Evolutionary conservation across 2,329 filamentous ascomycete species (phyloP), one percentile per base, ranked within the genome.

Genomic region (Neopestalotiopsis sp.): DNA sequence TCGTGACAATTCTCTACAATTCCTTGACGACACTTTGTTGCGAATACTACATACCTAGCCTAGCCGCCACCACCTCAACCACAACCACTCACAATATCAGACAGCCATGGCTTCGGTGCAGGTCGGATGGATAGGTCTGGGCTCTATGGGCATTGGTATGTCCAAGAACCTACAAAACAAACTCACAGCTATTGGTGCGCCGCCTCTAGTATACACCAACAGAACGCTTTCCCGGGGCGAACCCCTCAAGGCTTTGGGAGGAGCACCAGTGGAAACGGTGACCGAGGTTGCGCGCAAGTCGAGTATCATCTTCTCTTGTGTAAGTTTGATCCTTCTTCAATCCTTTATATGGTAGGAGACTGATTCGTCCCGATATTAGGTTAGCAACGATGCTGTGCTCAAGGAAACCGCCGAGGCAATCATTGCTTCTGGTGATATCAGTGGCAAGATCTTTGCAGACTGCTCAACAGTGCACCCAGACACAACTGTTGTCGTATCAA

Each of bases 351-450:
- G 20, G 14, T 38, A 9, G 17, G 34, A 38, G 6, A 10, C 34
- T 38, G 34, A 12, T 32, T 3, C 30, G 38, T 2, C 3, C 28
- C 13, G 13, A 2, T 12, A 17, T 17, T n/a, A 70, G 70, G 69
- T 69, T 9, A 80, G 80, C 65, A 81, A 84, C 68, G 82, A 83
- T 73, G 67, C 77, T 2, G 81, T 82, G 28, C 76, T 83, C 2
- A 62, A 67, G 20, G 58, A 64, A 10, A 40, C 64, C 5, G 67
- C 63, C 13, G 62, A 71, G 12, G 69, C 73, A 7, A 71, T 73
- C 30, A 56, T 73, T 17, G 67, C 71, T 10, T 72, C 71, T 1
- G 75, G 74, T 20, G 40, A 38, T 75, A 61, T 73, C 67, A 49
- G 76, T 71, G 76, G 75, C 61, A 79, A 78, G 65, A 71, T 78